Percentiles rank a stretch among this genome's conserved stretches.
phyloP scores from a whole-genome alignment of 2,329 filamentous ascomycete genomes.

The Thielaviopsis ethacetica region DNA sequence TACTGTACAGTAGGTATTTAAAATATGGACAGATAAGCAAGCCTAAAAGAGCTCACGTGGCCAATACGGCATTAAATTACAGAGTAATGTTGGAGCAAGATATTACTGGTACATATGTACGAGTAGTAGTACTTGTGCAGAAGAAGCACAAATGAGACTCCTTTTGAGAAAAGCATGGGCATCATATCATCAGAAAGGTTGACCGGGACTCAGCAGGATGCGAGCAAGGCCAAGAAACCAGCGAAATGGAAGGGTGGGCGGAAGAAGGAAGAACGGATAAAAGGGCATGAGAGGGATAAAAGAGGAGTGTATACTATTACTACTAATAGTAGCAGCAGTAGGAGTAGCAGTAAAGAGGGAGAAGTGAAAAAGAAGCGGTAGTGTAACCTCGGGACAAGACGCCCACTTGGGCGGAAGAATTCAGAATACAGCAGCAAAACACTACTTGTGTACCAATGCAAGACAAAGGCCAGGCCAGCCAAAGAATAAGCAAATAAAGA shows the following conservation, averaged over 20 bases:
- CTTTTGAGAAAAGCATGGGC: neutral
- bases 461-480: neutral
- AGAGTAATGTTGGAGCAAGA: too few relatives aligned
- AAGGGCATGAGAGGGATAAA: constrained; percentile 9
- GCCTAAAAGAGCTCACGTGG: neutral
- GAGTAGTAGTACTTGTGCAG: too few relatives aligned
- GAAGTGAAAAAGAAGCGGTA: neutral
- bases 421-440: neutral
- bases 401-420: neutral
- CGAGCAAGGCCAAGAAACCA: neutral
- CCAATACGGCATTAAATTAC: too few relatives aligned
- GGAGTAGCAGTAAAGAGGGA: neutral
- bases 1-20: too few relatives aligned
- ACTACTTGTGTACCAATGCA: neutral
- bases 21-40: neutral
- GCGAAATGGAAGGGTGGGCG: neutral
- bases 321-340: too few relatives aligned
- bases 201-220: neutral
- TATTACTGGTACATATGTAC: too few relatives aligned
- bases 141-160: neutral
- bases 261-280: constrained; percentile 2
- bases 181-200: too few relatives aligned
- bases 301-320: neutral
- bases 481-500: constrained; percentile 1
- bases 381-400: neutral